phyloP scores from a whole-genome alignment of 2,329 filamentous ascomycete species.

The Fusarium domesticum region DNA sequence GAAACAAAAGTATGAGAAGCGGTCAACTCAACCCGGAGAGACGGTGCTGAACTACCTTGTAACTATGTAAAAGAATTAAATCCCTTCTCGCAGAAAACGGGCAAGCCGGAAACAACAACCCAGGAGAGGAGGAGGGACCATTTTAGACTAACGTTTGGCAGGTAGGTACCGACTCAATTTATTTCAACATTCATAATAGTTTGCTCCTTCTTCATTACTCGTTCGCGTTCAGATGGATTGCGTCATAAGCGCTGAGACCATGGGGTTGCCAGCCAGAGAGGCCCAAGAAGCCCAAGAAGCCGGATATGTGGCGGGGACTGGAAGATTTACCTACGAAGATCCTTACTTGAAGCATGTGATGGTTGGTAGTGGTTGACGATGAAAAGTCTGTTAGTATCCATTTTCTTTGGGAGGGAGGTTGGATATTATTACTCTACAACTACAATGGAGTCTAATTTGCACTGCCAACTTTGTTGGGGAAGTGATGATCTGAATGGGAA shows the following conservation, averaged over 20 bases:
- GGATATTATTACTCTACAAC: background rate
- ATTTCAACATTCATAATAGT: background rate
- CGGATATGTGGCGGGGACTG: constrained; percentile 21
- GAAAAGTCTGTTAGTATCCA: constrained; percentile 3
- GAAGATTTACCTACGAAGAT: constrained; percentile 13
- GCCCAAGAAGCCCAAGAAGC: constrained; percentile 12
- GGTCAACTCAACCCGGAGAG: too few species aligned
- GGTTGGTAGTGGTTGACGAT: constrained; percentile 3
- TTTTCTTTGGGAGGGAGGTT: background rate
- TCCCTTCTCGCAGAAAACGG: too few species aligned
- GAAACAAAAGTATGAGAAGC: too few species aligned
- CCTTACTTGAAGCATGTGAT: constrained; percentile 25
- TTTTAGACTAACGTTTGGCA: too few species aligned
- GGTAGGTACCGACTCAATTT: background rate
- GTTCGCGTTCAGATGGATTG: constrained; percentile 9
- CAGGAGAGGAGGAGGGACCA: too few species aligned
- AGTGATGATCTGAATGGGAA: background rate
- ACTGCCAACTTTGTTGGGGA: background rate
- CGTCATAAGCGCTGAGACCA: constrained; percentile 21
- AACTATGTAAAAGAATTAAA: too few species aligned
- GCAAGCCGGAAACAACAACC: too few species aligned
- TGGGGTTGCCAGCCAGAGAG: background rate
- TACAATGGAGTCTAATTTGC: background rate
- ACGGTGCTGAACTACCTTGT: too few species aligned
- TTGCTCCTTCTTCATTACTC: background rate